Evolutionary conservation across 306 rosid species (phyloP).

Genomic region (Ormosia emarginata): DNA sequence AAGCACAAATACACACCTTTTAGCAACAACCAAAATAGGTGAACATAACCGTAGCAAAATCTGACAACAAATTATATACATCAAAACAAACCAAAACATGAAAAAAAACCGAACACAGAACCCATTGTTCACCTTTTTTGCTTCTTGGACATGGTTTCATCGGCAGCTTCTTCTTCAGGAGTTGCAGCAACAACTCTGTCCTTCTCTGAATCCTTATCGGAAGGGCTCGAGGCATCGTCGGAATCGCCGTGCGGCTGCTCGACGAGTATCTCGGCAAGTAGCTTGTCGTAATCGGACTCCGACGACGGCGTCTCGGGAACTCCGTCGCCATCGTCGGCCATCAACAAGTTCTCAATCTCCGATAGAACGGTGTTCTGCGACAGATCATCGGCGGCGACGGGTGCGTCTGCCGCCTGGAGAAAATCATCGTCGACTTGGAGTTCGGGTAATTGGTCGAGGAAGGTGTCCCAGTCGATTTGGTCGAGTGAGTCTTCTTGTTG

Average conservation of each 20-base stretch:
- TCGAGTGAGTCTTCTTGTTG: background rate
- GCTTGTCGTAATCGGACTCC: constrained; percentile 19
- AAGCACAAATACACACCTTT: background rate
- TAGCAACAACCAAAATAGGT: background rate
- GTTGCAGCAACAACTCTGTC: constrained; percentile 19
- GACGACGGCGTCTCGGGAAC: constrained; percentile 6
- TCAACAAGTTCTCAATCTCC: constrained; percentile 53
- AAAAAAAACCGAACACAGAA: background rate
- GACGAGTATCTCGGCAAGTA: constrained; percentile 46
- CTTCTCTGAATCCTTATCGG: constrained; percentile 23
- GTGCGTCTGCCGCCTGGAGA: background rate
- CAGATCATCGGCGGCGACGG: background rate
- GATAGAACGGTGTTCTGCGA: constrained; percentile 23
- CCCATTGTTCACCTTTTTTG: constrained; percentile 44
- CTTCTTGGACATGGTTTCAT: constrained; percentile 54
- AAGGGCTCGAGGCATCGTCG: constrained; percentile 26
- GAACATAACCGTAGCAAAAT: background rate
- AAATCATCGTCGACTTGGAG: background rate
- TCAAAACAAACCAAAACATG: background rate
- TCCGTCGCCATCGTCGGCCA: constrained; percentile 38
- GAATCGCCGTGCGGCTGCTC: constrained; percentile 28
- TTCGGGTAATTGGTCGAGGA: background rate
- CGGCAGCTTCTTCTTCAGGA: constrained; percentile 34
- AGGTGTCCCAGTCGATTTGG: background rate
- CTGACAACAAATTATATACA: no score